Conservation (phyloP, 495 filamentous ascomycete genomes). For the Daldinia bambusicola region DNA sequence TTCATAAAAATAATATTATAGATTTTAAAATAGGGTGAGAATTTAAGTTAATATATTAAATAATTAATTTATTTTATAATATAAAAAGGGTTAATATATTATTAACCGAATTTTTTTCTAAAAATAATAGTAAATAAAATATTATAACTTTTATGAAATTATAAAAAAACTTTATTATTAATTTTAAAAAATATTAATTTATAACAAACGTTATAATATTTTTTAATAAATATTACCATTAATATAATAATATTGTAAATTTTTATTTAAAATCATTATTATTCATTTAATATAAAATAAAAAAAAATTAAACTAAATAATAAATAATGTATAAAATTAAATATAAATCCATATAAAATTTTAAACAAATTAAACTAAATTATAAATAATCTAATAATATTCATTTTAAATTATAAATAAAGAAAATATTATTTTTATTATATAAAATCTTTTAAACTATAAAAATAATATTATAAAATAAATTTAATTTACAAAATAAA, state of each 20-base stretch:
- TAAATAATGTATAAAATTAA: background rate
- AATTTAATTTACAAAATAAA: conserved; percentile 15
- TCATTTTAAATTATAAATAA: conserved; percentile 13
- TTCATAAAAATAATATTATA: background rate
- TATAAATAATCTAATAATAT: background rate
- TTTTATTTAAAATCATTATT: background rate
- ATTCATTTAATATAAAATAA: background rate
- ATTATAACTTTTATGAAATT: conserved; percentile 16
- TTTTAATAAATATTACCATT: background rate
- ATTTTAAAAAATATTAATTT: too few species aligned
- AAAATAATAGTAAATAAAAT: too few species aligned
- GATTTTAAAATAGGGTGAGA: conserved; percentile 1
- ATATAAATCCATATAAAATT: conserved; percentile 15
- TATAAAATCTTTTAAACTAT: conserved; percentile 2
- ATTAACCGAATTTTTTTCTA: too few species aligned
- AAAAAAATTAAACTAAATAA: background rate
- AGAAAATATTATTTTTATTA: conserved; percentile 1
- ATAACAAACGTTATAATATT: too few species aligned
- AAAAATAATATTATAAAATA: conserved; percentile 9
- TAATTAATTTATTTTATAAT: conserved; percentile 6
- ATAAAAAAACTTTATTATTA: too few species aligned
- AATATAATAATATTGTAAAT: conserved; percentile 1
- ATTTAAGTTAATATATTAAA: conserved; percentile 7
- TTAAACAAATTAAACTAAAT: conserved; percentile 7
- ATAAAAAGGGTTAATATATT: background rate